phyloP scores from a whole-genome alignment of 345 rosid genomes.

The Bruguiera sexangula region DNA sequence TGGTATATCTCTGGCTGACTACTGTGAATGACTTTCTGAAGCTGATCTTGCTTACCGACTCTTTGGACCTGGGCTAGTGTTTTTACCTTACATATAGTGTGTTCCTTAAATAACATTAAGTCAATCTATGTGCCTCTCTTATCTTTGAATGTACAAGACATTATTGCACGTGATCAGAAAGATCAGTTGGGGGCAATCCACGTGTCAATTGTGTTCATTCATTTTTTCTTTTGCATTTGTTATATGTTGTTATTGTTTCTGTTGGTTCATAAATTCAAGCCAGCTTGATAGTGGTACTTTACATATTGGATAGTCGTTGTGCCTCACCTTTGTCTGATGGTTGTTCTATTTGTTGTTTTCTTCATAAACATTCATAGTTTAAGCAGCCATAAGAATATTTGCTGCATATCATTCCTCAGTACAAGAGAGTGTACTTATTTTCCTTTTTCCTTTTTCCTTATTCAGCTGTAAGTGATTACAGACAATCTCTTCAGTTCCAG shows the following conservation, averaged over 20 bases:
- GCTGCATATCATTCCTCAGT: background rate
- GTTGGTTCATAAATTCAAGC: background rate
- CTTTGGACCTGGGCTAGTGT: no score
- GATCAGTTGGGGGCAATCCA: background rate
- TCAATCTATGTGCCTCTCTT: no score
- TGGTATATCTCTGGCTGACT: no score
- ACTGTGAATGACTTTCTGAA: no score
- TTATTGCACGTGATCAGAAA: background rate
- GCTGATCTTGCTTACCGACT: no score
- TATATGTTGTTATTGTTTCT: no score
- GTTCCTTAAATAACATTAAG: no score
- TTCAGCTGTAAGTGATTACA: conserved; percentile 90
- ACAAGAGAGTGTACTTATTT: background rate
- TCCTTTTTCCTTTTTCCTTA: conserved; percentile 8
- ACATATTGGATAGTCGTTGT: background rate
- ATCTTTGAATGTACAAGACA: no score
- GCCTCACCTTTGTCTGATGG: background rate
- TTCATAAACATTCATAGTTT: background rate
- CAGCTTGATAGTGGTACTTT: background rate
- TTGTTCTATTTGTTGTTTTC: background rate
- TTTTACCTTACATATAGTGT: no score
- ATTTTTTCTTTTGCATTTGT: background rate
- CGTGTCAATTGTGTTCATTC: background rate
- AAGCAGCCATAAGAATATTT: background rate
- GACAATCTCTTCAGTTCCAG: conserved; percentile 97